Conservation (phyloP, 345 rosid species). For the Alliaria petiolata region DNA sequence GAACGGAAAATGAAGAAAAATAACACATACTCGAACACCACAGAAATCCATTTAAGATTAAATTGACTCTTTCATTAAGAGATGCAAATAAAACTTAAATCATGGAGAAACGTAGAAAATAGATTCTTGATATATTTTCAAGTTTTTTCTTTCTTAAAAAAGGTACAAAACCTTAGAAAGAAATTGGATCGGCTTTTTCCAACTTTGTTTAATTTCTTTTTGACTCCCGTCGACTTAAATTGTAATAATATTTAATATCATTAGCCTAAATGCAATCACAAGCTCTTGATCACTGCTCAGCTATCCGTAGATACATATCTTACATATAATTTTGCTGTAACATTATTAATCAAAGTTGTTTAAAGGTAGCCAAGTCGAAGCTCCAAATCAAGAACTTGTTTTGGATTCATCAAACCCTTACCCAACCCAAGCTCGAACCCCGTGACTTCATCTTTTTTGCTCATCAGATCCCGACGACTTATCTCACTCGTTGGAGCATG, state of each 20-base stretch:
- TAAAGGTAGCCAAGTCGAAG: conserved; percentile 57
- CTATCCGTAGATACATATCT: not conserved
- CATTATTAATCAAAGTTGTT: not conserved
- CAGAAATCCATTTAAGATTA: not conserved
- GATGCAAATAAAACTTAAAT: not conserved
- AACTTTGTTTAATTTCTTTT: not conserved
- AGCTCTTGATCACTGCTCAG: conserved; percentile 19
- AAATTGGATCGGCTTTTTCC: not conserved
- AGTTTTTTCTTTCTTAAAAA: not conserved
- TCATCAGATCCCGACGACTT: conserved; percentile 31
- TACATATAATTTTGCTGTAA: not conserved
- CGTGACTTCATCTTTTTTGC: conserved; percentile 30
- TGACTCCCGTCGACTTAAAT: not conserved
- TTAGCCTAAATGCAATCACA: conserved; percentile 22
- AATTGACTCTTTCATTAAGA: not conserved
- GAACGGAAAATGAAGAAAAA: not conserved
- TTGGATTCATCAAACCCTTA: conserved; percentile 40
- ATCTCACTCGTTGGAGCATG: conserved; percentile 19
- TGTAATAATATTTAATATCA: conserved; percentile 4
- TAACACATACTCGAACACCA: not conserved
- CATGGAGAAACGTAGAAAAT: not conserved
- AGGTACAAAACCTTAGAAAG: not conserved
- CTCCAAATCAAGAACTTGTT: conserved; percentile 59
- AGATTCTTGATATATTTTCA: not conserved
- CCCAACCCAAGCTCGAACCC: conserved; percentile 49